phyloP scores from a whole-genome alignment of 2,329 filamentous ascomycete species.

The Venturiaceae sp. region DNA sequence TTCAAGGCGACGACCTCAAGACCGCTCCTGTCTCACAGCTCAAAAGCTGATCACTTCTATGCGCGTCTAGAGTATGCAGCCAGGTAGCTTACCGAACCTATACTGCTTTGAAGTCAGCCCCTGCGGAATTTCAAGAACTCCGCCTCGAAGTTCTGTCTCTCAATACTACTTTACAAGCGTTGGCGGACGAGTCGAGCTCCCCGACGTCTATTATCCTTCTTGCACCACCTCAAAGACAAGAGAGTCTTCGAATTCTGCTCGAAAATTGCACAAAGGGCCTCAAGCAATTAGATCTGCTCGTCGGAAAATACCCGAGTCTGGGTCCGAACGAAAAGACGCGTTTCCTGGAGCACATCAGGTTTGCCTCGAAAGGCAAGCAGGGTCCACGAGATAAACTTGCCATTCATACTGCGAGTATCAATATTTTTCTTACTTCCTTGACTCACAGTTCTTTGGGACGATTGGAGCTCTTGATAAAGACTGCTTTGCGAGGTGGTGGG shows the following conservation, averaged over 20 bases:
- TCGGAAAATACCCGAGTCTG: not conserved
- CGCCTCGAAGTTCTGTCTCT: conserved; percentile 1
- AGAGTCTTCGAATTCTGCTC: not conserved
- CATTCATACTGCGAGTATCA: not conserved
- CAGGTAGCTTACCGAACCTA: not conserved
- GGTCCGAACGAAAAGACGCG: not conserved
- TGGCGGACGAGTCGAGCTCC: conserved; percentile 1
- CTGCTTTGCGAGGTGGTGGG: not conserved
- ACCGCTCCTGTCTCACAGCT: not conserved
- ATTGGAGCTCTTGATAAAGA: not conserved
- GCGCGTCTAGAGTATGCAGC: not conserved
- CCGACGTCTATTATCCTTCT: not conserved
- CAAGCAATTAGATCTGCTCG: not conserved
- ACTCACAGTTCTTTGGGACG: not conserved
- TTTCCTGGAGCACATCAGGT: conserved; percentile 1
- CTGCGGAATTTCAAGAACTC: conserved; percentile 2
- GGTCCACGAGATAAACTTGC: conserved; percentile 4
- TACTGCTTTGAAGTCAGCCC: not conserved
- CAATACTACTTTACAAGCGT: not conserved
- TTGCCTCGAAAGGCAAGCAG: not conserved
- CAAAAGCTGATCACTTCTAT: not conserved
- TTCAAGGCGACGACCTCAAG: not conserved
- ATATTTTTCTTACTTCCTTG: not conserved
- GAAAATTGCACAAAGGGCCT: not conserved
- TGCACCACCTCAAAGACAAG: not conserved